A percentile compares a stretch with the other conserved stretches of the same genome.
phyloP scores from a whole-genome alignment of 148 eudicot species.

The Talinum fruticosum region DNA sequence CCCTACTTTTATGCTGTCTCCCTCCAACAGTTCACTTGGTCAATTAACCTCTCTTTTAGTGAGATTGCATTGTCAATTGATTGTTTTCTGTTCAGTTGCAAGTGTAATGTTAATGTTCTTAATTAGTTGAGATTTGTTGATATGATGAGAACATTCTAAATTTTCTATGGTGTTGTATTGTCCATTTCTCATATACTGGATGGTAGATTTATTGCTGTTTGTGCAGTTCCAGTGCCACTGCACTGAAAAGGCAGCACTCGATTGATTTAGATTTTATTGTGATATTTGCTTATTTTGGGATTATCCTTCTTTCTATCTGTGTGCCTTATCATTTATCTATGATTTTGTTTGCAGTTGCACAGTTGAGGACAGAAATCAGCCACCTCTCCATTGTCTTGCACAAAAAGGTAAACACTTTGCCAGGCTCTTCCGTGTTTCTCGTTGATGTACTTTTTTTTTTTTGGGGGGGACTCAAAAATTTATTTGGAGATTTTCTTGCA shows the following conservation, averaged over 20 bases:
- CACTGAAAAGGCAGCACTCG: too few species aligned
- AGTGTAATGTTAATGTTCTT: not conserved
- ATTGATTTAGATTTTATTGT: too few species aligned
- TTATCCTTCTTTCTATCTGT: not conserved
- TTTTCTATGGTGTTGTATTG: not conserved
- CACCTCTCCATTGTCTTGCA: conserved; percentile 35
- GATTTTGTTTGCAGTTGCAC: conserved; percentile 29
- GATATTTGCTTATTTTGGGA: not conserved
- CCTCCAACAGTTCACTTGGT: not conserved
- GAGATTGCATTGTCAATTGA: not conserved
- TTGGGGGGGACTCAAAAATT: too few species aligned
- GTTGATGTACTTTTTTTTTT: too few species aligned
- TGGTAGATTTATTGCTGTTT: too few species aligned
- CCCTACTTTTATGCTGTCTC: not conserved
- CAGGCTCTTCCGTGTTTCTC: not conserved
- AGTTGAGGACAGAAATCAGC: conserved; percentile 29
- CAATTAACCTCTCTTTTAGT: not conserved
- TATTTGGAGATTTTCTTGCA: not conserved
- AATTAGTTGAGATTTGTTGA: not conserved
- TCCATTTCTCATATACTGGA: not conserved
- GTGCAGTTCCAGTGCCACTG: too few species aligned
- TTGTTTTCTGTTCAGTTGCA: not conserved
- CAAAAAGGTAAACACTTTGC: conserved; percentile 24
- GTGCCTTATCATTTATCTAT: not conserved
- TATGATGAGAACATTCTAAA: not conserved